phyloP scores from a whole-genome alignment of 169 alveolate genomes.

The Cyclospora cayetanensis region DNA sequence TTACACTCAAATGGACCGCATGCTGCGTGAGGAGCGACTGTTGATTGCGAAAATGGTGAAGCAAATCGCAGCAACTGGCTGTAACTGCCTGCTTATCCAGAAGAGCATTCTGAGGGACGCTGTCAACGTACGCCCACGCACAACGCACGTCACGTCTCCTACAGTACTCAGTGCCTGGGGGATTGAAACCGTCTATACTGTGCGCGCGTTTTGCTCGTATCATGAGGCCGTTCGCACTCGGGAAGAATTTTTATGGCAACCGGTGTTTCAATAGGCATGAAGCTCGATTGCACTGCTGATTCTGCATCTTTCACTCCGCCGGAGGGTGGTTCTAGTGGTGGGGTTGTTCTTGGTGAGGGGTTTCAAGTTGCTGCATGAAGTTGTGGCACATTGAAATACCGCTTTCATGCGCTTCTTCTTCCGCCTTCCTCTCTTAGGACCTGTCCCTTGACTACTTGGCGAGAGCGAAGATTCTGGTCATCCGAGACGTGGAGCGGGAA shows the following conservation, averaged over 20 bases:
- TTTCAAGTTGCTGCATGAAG: too few species aligned
- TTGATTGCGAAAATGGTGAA: slow-evolving; percentile 97
- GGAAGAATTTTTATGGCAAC: neutral
- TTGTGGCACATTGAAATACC: too few species aligned
- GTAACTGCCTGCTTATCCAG: slow-evolving; percentile 98
- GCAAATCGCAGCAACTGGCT: slow-evolving; percentile 97
- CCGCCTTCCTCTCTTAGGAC: slow-evolving; percentile 82
- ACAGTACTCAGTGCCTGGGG: neutral
- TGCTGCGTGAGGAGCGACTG: slow-evolving; percentile 98
- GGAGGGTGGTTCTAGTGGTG: too few species aligned
- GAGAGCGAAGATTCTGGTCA: slow-evolving; percentile 97
- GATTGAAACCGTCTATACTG: neutral
- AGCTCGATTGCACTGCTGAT: too few species aligned
- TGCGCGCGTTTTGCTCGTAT: neutral
- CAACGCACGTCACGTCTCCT: too few species aligned
- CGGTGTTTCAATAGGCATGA: neutral
- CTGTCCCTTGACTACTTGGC: slow-evolving; percentile 97
- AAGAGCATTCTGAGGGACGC: slow-evolving; percentile 99
- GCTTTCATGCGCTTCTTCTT: too few species aligned
- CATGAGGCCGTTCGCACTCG: neutral
- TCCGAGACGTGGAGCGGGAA: slow-evolving; percentile 97
- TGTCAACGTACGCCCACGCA: slow-evolving; percentile 89
- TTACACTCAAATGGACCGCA: slow-evolving; percentile 93
- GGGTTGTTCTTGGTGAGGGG: too few species aligned
- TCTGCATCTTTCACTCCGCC: too few species aligned